Base-by-base conservation (phyloP, 2,329 filamentous ascomycete species). In the Parastagonospora avenae region DNA sequence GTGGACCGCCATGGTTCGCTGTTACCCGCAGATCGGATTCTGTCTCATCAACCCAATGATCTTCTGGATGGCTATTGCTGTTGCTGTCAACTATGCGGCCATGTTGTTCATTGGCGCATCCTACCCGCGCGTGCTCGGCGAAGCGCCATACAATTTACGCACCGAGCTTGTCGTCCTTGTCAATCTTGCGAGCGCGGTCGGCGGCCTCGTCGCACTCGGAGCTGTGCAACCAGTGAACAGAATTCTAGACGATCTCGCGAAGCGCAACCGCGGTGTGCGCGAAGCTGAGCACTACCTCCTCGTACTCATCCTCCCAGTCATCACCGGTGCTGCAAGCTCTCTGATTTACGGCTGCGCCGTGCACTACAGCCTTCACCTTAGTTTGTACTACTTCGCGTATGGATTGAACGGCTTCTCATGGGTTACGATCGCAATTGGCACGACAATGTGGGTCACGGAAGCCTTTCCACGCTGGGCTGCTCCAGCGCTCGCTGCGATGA, bases 211-310 rank as follows among this genome's bases (percentile, higher is more conserved):
- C 4, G 59, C 54, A 4, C 57, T 59, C 0, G 28, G 63, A 0
- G 55, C 47, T 6, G 52, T 60, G 7, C 15, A 44, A 10, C 14
- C 52, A 8, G 12, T 63, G 11, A n/a, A 36, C 12, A 53, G 51
- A n/a, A 39, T 64, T 2, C 44, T 68, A 3, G 57, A 51, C 8
- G 50, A 50, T 7, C 56, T 71, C 1, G 50, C 62, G 8, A 54
- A 51, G 28, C 61, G 64, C 14, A 70, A 71, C 35, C 50, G 53
- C 11, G 68, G 68, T 11, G 60, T 70, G 1, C 57, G 59, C 1
- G 68, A 71, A 51, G 67, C 68, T 1, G 68, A 71, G 41, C 68
- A 71, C 41, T 68, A 66, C 29, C 64, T 71, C 19, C 40, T 71
- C 32, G 57, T 49, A 9, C 64, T 65, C 53, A 60, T 70, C 15